phyloP scores from a whole-genome alignment of 495 filamentous ascomycete genomes.

The Usnea hakonensis region DNA sequence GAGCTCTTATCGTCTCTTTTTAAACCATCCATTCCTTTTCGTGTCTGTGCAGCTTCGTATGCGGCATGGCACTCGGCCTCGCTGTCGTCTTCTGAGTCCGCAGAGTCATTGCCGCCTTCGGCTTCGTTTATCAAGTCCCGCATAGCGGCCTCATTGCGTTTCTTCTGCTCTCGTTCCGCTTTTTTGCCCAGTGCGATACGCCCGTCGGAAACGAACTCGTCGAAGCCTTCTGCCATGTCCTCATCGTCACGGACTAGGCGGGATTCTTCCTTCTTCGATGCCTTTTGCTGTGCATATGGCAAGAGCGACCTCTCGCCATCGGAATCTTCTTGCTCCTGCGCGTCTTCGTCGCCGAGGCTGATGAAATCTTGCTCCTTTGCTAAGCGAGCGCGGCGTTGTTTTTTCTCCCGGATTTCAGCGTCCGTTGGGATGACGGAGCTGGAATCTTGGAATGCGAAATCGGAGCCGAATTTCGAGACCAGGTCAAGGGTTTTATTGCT shows the following conservation, averaged over 20 bases:
- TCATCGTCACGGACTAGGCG: conserved; percentile 83
- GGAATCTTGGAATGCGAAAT: conserved; percentile 24
- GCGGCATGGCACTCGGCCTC: conserved; percentile 73
- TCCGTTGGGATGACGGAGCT: conserved; percentile 62
- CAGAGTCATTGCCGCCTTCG: conserved; percentile 52
- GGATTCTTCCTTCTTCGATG: conserved; percentile 42
- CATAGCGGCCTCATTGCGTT: conserved; percentile 65
- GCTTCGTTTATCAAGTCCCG: conserved; percentile 77
- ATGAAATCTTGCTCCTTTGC: conserved; percentile 79
- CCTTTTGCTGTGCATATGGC: conserved; percentile 40
- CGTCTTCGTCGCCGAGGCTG: conserved; percentile 46
- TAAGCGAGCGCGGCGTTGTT: conserved; percentile 71
- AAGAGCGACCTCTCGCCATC: conserved; percentile 36
- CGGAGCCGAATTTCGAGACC: conserved; percentile 54
- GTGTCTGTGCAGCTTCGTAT: conserved; percentile 82
- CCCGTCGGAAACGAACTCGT: conserved; percentile 84
- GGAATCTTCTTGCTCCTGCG: conserved; percentile 41
- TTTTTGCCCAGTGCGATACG: conserved; percentile 68
- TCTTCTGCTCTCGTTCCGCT: conserved; percentile 68
- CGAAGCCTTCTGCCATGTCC: conserved; percentile 90
- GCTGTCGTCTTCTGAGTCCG: conserved; percentile 57
- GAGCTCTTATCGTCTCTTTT: conserved; percentile 33
- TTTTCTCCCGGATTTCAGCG: conserved; percentile 88
- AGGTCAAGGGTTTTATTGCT: conserved; percentile 59
- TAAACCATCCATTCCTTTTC: conserved; percentile 68